Base-by-base conservation (phyloP, 1,139 yeast genomes). In the Candida smagusa region DNA sequence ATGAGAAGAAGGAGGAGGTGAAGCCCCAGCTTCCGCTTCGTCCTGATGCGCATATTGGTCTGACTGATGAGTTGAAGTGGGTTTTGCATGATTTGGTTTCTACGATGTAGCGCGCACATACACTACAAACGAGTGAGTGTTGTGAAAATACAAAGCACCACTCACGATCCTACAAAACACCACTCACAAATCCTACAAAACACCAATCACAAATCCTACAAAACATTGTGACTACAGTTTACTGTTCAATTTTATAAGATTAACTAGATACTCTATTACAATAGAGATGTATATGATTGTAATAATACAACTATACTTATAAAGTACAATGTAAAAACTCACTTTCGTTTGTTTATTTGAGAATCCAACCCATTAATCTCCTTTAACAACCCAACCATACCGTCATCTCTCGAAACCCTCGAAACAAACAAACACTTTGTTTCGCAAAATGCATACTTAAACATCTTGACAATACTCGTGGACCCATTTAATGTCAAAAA, bases 51-150 rank as follows among this genome's bases (percentile, higher is more conserved):
- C 77, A 75, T 51, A 62, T 77, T 28, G 90, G 90, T 5, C 69
- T 82, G 0, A 72, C 77, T 21, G 84, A 82, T 45, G 94, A 84
- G 53, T 63, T 84, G 45, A 78, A 80, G 48, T 79, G 88, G 85
- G 66, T 84, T 37, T 68, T 84, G 31, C 82, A 79, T 59, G 90
- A 83, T 44, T 59, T 71, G 43, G 55, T 67, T 9, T 54, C 69
- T 12, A 59, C 68, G 5, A 62, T 64, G 61, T 65, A 53, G 54
- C 12, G n/a, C n/a, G n/a, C n/a, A n/a, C n/a, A n/a, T n/a, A n/a
- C n/a, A n/a, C n/a, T n/a, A n/a, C n/a, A 29, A 26, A 9, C 6
- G 28, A 7, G 8, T 26, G 12, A 12, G 24, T 22, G 9, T 22
- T 22, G 24, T 22, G n/a, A n/a, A n/a, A n/a, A n/a, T n/a, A n/a